phyloP scores from a whole-genome alignment of 2,329 filamentous ascomycete genomes.

The Aspergillus spinulosporus region DNA sequence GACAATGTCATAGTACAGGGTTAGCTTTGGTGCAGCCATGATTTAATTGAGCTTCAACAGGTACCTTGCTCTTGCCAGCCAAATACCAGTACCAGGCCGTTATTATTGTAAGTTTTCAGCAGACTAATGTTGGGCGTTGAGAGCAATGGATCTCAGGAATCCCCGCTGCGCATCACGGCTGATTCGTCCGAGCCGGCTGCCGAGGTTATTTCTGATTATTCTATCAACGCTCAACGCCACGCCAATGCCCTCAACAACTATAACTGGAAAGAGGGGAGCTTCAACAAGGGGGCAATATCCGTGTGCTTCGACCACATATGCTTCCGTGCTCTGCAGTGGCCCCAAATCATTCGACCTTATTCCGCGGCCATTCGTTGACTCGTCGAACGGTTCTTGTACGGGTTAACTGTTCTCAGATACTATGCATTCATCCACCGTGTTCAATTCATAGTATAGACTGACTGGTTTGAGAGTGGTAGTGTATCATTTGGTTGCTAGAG shows the following conservation, averaged over 20 bases:
- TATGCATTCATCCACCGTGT: too few relatives aligned
- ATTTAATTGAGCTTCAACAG: not conserved
- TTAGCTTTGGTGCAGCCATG: slow-evolving; percentile 54
- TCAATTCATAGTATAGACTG: too few relatives aligned
- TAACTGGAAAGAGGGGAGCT: not conserved
- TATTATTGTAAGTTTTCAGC: too few relatives aligned
- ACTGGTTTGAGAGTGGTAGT: too few relatives aligned
- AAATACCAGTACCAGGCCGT: too few relatives aligned
- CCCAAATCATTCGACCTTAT: too few relatives aligned
- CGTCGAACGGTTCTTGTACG: too few relatives aligned
- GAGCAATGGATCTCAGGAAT: not conserved
- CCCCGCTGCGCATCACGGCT: slow-evolving; percentile 4
- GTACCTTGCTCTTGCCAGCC: not conserved
- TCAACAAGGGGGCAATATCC: not conserved
- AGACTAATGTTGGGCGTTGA: not conserved
- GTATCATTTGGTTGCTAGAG: too few relatives aligned
- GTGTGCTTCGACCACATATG: too few relatives aligned
- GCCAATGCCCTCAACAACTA: not conserved
- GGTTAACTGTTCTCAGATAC: too few relatives aligned
- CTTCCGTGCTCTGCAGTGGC: too few relatives aligned
- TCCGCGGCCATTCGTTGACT: too few relatives aligned
- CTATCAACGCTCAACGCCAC: slow-evolving; percentile 7
- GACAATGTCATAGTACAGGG: slow-evolving; percentile 60
- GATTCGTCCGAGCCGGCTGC: slow-evolving; percentile 6
- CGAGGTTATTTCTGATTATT: slow-evolving; percentile 15